phyloP scores from a whole-genome alignment of 805 yeast species.

The Nakazawaea wickerhamii region DNA sequence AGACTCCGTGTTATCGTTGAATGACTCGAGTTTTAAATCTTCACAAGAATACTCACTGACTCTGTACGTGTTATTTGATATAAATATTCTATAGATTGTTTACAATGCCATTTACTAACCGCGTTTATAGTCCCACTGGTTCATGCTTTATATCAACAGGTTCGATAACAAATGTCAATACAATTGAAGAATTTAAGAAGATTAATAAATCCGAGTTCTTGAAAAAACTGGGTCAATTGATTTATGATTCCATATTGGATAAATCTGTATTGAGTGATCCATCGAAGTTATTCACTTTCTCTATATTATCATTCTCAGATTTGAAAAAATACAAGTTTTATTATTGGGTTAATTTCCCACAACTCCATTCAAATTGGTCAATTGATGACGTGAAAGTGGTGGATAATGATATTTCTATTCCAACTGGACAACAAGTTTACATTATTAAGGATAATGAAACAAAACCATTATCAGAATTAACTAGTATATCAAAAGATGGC shows the following conservation, averaged over 20 bases:
- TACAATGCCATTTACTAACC: conserved; percentile 3
- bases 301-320: conserved; percentile 72
- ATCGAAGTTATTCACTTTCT: conserved; percentile 35
- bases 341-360: conserved; percentile 88
- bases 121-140: conserved; percentile 1
- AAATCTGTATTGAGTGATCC: conserved; percentile 35
- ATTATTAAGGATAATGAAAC: neutral
- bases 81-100: no score
- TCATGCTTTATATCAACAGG: conserved; percentile 29
- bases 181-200: conserved; percentile 77
- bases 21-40: conserved; percentile 28
- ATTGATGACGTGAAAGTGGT: no score
- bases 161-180: conserved; percentile 56
- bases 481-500: neutral
- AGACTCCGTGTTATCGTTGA: conserved; percentile 25
- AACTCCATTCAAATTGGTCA: conserved; percentile 49
- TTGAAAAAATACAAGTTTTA: conserved; percentile 81
- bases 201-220: conserved; percentile 59
- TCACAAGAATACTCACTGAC: conserved; percentile 10
- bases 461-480: neutral
- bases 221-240: conserved; percentile 30
- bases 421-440: conserved; percentile 18
- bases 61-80: no score
- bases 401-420: no score
- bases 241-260: conserved; percentile 24